Percentiles rank a stretch among this genome's conserved stretches.
Conservation (phyloP, 2,329 filamentous ascomycete species). For the Arthrobotrys entomopaga region DNA sequence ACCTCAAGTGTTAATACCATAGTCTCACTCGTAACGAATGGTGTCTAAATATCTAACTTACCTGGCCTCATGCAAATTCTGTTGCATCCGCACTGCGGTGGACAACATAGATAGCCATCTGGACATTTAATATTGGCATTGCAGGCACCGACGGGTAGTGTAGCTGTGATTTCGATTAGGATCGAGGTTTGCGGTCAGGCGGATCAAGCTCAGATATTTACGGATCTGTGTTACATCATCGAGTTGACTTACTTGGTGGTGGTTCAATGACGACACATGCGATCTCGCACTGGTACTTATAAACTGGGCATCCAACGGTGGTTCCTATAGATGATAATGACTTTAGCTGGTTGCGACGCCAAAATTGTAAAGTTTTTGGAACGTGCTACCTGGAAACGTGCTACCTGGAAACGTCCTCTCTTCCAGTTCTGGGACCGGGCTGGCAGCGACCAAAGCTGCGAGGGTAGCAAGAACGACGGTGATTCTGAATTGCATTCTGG, state of each 20-base stretch:
- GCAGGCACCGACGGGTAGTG: neutral
- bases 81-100: slow-evolving; percentile 3
- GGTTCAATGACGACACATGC: neutral
- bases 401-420: slow-evolving; percentile 2
- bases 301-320: slow-evolving; percentile 1
- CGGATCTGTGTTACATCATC: too few species aligned
- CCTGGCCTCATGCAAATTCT: neutral
- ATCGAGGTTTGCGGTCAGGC: neutral
- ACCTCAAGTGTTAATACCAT: neutral
- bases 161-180: neutral
- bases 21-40: neutral
- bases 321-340: neutral
- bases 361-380: neutral
- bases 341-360: neutral
- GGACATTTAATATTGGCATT: neutral
- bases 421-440: slow-evolving; percentile 3
- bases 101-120: slow-evolving; percentile 7
- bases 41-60: neutral
- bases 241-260: neutral
- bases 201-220: neutral
- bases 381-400: neutral
- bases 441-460: slow-evolving; percentile 3
- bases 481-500: slow-evolving; percentile 10
- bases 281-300: neutral
- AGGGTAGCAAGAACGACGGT: neutral